Evolutionary conservation across 2,329 filamentous ascomycete genomes (phyloP).

Genomic region (Colletotrichum higginsianum): DNA sequence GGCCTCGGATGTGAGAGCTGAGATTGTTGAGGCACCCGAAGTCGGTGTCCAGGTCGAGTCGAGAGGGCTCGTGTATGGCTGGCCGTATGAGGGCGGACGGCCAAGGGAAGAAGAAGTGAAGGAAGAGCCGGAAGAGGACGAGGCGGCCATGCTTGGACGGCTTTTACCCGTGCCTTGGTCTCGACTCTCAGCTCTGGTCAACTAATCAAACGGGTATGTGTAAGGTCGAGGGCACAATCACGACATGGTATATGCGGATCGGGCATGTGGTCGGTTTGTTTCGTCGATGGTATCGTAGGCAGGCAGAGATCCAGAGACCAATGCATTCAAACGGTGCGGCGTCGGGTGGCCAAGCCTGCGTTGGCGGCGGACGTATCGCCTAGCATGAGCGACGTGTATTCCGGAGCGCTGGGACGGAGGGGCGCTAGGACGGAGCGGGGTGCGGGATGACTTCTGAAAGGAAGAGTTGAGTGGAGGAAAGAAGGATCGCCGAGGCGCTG

Average conservation of each 20-base stretch:
- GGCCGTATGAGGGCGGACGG: constrained; percentile 58
- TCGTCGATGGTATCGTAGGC: constrained; percentile 9
- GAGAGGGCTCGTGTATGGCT: constrained; percentile 59
- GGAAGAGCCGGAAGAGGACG: constrained; percentile 64
- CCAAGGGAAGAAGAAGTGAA: constrained; percentile 63
- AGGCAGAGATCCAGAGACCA: constrained; percentile 3
- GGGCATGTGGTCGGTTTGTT: constrained; percentile 12
- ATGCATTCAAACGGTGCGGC: constrained; percentile 31
- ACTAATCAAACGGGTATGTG: constrained; percentile 18
- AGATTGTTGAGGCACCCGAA: constrained; percentile 60
- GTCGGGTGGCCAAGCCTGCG: neutral
- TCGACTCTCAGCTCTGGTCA: constrained; percentile 20
- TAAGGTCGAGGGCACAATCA: constrained; percentile 2
- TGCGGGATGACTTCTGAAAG: neutral
- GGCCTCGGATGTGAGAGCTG: constrained; percentile 56
- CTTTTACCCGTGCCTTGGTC: constrained; percentile 1
- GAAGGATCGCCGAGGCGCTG: neutral
- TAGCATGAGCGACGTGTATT: neutral
- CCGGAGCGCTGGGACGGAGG: neutral
- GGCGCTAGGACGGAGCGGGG: neutral
- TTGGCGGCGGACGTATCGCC: neutral
- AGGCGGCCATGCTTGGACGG: constrained; percentile 54
- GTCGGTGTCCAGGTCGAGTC: constrained; percentile 64
- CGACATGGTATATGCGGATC: constrained; percentile 23
- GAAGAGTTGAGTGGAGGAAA: neutral